Conservation (phyloP, 176 grass and related monocot species). For the Secale cereale region DNA sequence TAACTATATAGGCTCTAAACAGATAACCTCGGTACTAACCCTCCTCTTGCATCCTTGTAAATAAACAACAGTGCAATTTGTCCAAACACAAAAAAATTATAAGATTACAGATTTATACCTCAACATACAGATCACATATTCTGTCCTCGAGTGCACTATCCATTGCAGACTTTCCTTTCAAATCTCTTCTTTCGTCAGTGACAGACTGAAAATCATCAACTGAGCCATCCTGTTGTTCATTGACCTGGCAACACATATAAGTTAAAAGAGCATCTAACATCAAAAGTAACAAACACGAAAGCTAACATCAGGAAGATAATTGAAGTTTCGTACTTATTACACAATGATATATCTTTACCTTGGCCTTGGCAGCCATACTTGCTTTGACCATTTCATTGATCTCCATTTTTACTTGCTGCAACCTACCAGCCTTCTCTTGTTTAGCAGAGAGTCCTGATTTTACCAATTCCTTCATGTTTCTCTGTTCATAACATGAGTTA, state of each 20-base stretch:
- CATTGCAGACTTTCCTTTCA: conserved; percentile 75
- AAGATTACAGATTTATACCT: conserved; percentile 52
- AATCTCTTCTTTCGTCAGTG: conserved; percentile 53
- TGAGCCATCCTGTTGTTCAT: conserved; percentile 61
- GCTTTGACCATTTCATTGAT: conserved; percentile 87
- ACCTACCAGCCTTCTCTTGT: conserved; percentile 82
- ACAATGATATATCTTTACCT: conserved; percentile 48
- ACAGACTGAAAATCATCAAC: conserved; percentile 78
- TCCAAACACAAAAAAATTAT: not conserved
- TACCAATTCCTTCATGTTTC: conserved; percentile 98
- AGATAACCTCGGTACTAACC: not conserved
- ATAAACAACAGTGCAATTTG: not conserved
- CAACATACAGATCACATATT: conserved; percentile 93
- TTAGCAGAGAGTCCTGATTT: conserved; percentile 88
- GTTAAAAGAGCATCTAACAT: conserved; percentile 28
- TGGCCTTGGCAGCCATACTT: conserved; percentile 58
- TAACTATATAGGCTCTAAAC: conserved; percentile 7
- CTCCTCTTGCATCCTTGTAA: not conserved
- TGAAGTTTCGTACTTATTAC: not conserved
- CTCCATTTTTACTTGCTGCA: conserved; percentile 82
- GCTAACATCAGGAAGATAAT: conserved; percentile 7
- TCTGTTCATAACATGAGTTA: conserved; percentile 44
- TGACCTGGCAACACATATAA: conserved; percentile 32
- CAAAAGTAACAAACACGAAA: conserved; percentile 14
- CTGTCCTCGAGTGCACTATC: conserved; percentile 84